Evolutionary conservation across 441 rosid genomes (phyloP).

Genomic region (Adansonia gregorii): DNA sequence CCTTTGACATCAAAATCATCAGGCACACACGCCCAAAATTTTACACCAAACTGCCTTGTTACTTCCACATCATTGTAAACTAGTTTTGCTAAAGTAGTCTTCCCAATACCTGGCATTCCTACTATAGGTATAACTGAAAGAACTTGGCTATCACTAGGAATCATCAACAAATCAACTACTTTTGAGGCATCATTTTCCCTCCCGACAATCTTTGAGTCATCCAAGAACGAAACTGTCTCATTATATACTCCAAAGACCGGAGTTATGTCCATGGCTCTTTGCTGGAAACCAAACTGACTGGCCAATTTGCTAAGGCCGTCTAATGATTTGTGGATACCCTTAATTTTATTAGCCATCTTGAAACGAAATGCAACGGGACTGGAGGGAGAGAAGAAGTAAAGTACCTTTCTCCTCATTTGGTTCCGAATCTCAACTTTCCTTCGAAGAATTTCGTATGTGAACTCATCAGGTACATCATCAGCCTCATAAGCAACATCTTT

Average conservation of each 20-base stretch:
- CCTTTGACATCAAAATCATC: conserved; percentile 5
- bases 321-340: not conserved
- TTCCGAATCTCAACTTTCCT: not conserved
- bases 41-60: conserved; percentile 34
- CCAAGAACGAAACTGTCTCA: not conserved
- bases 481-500: not conserved
- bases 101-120: conserved; percentile 22
- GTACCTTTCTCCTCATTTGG: not conserved
- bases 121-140: conserved; percentile 26
- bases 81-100: conserved; percentile 27
- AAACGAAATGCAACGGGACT: not conserved
- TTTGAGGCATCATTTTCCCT: no score
- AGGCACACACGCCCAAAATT: conserved; percentile 44
- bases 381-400: not conserved
- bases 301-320: not conserved
- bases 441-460: conserved; percentile 20
- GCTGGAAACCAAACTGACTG: no score
- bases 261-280: not conserved
- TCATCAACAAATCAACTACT: not conserved
- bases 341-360: no score
- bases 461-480: not conserved
- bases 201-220: not conserved
- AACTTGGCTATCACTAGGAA: not conserved
- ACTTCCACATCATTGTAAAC: conserved; percentile 39
- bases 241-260: no score